Base-by-base conservation (phyloP, 2,329 filamentous ascomycete species). In the Clonostachys byssicola region DNA sequence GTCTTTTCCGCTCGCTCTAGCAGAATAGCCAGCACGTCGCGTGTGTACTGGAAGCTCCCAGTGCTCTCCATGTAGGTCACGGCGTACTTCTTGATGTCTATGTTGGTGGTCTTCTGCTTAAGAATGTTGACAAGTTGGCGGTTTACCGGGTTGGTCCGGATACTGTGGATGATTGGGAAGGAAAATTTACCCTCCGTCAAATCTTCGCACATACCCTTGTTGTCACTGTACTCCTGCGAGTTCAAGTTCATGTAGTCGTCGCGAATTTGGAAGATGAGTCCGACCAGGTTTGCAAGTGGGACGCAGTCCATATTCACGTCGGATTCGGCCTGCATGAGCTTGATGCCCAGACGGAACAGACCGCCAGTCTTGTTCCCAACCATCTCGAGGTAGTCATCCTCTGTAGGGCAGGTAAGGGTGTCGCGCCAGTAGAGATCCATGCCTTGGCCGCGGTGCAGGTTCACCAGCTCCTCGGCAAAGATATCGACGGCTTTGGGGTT, bases 151-250 rank as follows among this genome's bases (percentile, higher is more conserved):
- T 91, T 81, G 50, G 86, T 73, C 50, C 89, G 88, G 56, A 97
- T 95, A 64, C 88, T 87, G 71, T 97, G 92, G 59, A 97, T 96
- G 59, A 97, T 85, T 39, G 92, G 91, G 64, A 96, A 96, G 23
- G 87, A 92, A 72, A 96, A 96, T 75, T 97, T 97, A 53, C 92
- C 92, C 71, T 97, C 94, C 1, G 91, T 96, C 57, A 97, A 71
- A 67, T 97, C 94, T 72, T 97, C 92, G 66, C 89, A 95, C 56
- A 96, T 80, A 44, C 92, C 94, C 72, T 97, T 97, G 67, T 95
- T 92, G 53, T 86, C 75, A 36, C 84, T 85, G 73, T 96, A 96
- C 59, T 84, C 77, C n/a, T 71, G 72, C 16, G 77, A 81, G 33
- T 78, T 80, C 40, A 99, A 82, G 65, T 97, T 97, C 66, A 91